Evolutionary conservation across 768 basidiomycete genomes (phyloP).

Genomic region (Boletus insuetus): DNA sequence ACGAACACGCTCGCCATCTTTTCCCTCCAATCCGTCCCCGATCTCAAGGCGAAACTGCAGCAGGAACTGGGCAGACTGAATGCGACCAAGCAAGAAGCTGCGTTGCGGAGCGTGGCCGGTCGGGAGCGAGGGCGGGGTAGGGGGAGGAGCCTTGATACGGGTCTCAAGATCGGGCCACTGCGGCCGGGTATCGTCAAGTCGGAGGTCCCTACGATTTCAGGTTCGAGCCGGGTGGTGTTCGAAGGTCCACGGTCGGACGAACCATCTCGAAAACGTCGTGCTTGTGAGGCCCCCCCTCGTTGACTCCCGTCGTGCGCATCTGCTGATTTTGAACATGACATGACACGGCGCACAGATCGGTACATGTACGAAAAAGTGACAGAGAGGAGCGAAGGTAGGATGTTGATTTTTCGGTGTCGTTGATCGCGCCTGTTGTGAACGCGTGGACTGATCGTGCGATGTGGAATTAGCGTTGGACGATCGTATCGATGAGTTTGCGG

Average conservation of each 20-base stretch:
- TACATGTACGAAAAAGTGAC: conserved; percentile 95
- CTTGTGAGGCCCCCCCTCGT: conserved; percentile 46
- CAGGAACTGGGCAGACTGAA: conserved; percentile 33
- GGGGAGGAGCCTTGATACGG: conserved; percentile 6
- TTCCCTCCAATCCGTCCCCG: conserved; percentile 45
- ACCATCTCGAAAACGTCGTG: conserved; percentile 40
- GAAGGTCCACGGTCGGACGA: conserved; percentile 30
- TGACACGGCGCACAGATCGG: conserved; percentile 53
- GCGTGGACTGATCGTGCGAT: not conserved
- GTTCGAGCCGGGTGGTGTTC: conserved; percentile 31
- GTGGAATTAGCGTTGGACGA: conserved; percentile 67
- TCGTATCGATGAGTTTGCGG: conserved; percentile 82
- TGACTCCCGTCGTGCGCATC: not conserved
- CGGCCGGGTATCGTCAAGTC: conserved; percentile 15
- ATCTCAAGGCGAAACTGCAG: conserved; percentile 42
- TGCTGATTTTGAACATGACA: conserved; percentile 1
- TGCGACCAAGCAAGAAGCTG: conserved; percentile 33
- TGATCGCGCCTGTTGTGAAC: not conserved
- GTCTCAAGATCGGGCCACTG: conserved; percentile 15
- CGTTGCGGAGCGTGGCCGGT: conserved; percentile 21
- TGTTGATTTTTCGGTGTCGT: conserved; percentile 6
- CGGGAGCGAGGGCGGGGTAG: conserved; percentile 12
- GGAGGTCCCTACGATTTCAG: conserved; percentile 17
- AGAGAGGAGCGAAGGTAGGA: conserved; percentile 75
- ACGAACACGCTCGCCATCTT: conserved; percentile 43